Evolutionary conservation across 2,329 filamentous ascomycete species (phyloP).

Genomic region (Lasiodiplodia citricola): DNA sequence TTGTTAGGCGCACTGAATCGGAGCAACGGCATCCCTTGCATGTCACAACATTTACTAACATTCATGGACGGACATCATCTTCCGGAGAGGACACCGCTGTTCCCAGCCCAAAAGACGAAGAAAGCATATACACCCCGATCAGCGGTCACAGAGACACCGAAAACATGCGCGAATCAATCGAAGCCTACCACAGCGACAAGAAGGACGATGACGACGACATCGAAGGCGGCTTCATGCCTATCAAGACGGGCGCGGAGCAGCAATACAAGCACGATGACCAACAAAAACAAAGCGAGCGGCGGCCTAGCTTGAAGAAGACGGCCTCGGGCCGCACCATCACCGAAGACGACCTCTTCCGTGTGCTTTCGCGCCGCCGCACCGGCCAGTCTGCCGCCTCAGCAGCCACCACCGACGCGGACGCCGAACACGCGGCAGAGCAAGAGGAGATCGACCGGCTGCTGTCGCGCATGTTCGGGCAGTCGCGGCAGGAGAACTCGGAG

Average conservation of each 20-base stretch:
- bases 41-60: not conserved
- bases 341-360: constrained; percentile 60
- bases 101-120: constrained; percentile 9
- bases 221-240: constrained; percentile 33
- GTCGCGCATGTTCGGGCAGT: constrained; percentile 72
- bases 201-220: constrained; percentile 33
- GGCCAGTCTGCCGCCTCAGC: constrained; percentile 34
- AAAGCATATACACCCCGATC: constrained; percentile 24
- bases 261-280: not conserved
- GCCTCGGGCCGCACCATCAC: constrained; percentile 39
- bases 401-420: not conserved
- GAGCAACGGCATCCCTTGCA: not conserved
- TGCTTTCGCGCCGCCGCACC: constrained; percentile 57
- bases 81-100: not conserved
- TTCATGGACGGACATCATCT: not conserved
- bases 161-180: not conserved
- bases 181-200: constrained; percentile 23
- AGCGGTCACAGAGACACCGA: constrained; percentile 1
- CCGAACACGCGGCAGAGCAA: constrained; percentile 40
- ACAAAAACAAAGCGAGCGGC: constrained; percentile 3
- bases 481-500: constrained; percentile 68
- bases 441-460: constrained; percentile 67
- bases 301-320: constrained; percentile 7
- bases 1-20: not conserved
- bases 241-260: constrained; percentile 30